Conservation (phyloP, 768 basidiomycete genomes). For the Rhizopogon rudus region DNA sequence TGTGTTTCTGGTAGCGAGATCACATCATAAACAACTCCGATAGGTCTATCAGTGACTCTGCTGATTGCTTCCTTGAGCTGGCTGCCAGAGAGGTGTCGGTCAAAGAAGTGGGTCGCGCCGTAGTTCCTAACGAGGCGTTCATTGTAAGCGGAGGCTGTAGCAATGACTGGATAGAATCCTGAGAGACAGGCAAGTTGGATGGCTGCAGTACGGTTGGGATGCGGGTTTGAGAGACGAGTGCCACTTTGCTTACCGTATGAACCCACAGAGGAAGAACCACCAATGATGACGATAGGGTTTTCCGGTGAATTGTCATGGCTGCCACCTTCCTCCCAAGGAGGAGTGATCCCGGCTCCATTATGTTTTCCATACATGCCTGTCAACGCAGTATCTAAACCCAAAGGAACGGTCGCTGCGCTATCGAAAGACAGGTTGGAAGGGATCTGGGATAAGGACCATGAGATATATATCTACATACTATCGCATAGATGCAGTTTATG, state of each 20-base stretch:
- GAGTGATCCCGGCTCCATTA: conserved; percentile 33
- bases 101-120: conserved; percentile 38
- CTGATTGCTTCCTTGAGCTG: conserved; percentile 17
- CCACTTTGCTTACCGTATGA: conserved; percentile 31
- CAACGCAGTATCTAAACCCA: conserved; percentile 40
- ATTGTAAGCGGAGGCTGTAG: conserved; percentile 32
- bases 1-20: conserved; percentile 32
- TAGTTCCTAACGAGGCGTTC: conserved; percentile 25
- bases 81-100: conserved; percentile 18
- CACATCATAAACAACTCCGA: conserved; percentile 25
- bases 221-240: not conserved
- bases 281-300: conserved; percentile 42
- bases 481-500: too few species aligned
- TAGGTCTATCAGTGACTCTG: conserved; percentile 21
- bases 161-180: conserved; percentile 38
- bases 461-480: too few species aligned
- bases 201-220: conserved; percentile 13
- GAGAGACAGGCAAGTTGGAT: conserved; percentile 36
- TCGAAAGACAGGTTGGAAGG: conserved; percentile 40
- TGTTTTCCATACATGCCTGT: conserved; percentile 40
- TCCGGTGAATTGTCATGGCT: conserved; percentile 32
- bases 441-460: conserved; percentile 25
- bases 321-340: conserved; percentile 30
- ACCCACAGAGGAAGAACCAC: conserved; percentile 44
- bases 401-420: conserved; percentile 41